These are phyloP conservation scores for Curvularia spicifera DNA, from an alignment of 2,329 filamentous ascomycete genomes.

Conservation along the genomic window DNA sequence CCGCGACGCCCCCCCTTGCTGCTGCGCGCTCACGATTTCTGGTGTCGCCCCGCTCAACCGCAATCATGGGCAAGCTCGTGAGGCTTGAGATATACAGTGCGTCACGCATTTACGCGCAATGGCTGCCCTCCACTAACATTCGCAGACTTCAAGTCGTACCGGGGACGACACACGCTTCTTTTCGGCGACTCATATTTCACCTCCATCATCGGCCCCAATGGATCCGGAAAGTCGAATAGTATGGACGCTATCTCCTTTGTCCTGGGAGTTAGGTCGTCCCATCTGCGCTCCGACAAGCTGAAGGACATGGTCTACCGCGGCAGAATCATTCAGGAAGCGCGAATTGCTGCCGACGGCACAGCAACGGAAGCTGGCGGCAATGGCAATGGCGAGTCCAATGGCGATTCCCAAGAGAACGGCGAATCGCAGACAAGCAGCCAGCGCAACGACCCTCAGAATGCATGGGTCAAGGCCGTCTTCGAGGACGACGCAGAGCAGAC, in stretches of 20 bases:
- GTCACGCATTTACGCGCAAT: slow-evolving; percentile 37
- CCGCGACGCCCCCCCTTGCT: slow-evolving; percentile 5
- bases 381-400: slow-evolving; percentile 36
- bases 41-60: slow-evolving; percentile 18
- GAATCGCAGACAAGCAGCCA: slow-evolving; percentile 68
- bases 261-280: slow-evolving; percentile 97
- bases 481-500: slow-evolving; percentile 96
- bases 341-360: slow-evolving; percentile 90
- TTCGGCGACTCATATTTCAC: slow-evolving; percentile 99
- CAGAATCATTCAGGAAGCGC: slow-evolving; percentile 87
- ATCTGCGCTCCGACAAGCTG: slow-evolving; percentile 90
- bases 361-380: slow-evolving; percentile 59
- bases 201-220: slow-evolving; percentile 99
- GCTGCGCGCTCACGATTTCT: slow-evolving; percentile 17
- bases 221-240: slow-evolving; percentile 97
- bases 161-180: slow-evolving; percentile 90
- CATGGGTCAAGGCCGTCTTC: slow-evolving; percentile 99
- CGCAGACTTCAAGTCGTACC: slow-evolving; percentile 98
- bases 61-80: slow-evolving; percentile 89
- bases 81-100: slow-evolving; percentile 91
- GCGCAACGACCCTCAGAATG: slow-evolving; percentile 81
- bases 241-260: slow-evolving; percentile 99
- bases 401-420: slow-evolving; percentile 56
- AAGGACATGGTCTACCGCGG: slow-evolving; percentile 96
- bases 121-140: slow-evolving; percentile 21